Conservation (phyloP, 1,284 basidiomycete species). For the Sanghuangporus baumii region DNA sequence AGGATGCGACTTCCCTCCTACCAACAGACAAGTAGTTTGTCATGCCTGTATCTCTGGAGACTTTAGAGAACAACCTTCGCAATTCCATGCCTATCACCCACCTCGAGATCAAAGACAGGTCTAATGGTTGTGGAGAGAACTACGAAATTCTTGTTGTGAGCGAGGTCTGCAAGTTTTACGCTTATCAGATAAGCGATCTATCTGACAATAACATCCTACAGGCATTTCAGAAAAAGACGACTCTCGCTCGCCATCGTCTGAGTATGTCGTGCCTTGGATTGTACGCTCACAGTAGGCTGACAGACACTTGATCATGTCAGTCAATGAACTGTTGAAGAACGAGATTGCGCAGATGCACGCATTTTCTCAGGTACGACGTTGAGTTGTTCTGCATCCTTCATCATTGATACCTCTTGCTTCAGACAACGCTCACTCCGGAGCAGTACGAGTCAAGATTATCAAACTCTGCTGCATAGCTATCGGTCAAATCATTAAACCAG, state of each 20-base stretch:
- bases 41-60: slow-evolving; percentile 56
- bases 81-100: slow-evolving; percentile 53
- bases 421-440: slow-evolving; percentile 74
- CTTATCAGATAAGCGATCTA: slow-evolving; percentile 13
- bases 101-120: slow-evolving; percentile 68
- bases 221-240: slow-evolving; percentile 71
- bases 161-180: slow-evolving; percentile 40
- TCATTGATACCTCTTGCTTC: slow-evolving; percentile 1
- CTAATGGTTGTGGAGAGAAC: slow-evolving; percentile 73
- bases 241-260: slow-evolving; percentile 63
- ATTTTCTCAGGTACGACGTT: slow-evolving; percentile 67
- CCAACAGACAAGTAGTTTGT: slow-evolving; percentile 4
- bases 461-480: slow-evolving; percentile 27
- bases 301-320: slow-evolving; percentile 30
- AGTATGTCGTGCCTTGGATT: slow-evolving; percentile 36
- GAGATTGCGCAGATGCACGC: slow-evolving; percentile 77
- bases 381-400: not conserved
- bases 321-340: slow-evolving; percentile 67
- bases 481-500: too few species aligned
- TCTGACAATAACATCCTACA: slow-evolving; percentile 23
- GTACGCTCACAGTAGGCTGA: not conserved
- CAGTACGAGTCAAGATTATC: slow-evolving; percentile 54
- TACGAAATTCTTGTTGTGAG: slow-evolving; percentile 72
- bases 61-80: slow-evolving; percentile 57
- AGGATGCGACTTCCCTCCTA: not conserved